Percentiles rank a stretch among this genome's conserved stretches.
phyloP scores from a whole-genome alignment of 148 eudicot species.

The Camellia sinensis region DNA sequence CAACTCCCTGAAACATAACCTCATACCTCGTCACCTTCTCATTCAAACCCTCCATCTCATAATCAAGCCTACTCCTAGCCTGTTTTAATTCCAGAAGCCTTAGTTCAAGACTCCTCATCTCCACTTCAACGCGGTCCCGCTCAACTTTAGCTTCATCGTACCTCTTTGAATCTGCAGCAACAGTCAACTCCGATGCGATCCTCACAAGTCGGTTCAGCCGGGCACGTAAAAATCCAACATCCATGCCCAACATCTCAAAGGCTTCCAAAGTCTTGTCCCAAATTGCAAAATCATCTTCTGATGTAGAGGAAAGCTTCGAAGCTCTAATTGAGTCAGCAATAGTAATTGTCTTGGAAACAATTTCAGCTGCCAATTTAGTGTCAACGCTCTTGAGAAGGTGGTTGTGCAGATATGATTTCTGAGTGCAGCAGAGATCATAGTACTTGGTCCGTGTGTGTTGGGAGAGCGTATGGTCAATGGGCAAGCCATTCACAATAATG shows the following conservation, averaged over 20 bases:
- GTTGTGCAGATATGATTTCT: conserved; percentile 39
- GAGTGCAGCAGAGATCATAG: conserved; percentile 46
- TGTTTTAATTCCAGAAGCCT: conserved; percentile 24
- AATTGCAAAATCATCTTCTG: conserved; percentile 24
- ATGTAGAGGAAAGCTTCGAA: conserved; percentile 4
- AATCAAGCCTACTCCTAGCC: conserved; percentile 17
- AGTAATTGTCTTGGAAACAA: conserved; percentile 44
- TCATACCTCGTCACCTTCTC: background rate
- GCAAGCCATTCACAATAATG: conserved; percentile 29
- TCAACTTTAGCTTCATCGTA: conserved; percentile 15
- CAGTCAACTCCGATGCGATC: conserved; percentile 11
- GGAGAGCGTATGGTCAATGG: conserved; percentile 44
- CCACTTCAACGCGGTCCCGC: conserved; percentile 15
- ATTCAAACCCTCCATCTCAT: conserved; percentile 23
- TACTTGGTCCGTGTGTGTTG: conserved; percentile 35
- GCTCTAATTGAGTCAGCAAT: conserved; percentile 58
- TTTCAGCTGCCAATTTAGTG: conserved; percentile 39
- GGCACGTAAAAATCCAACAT: conserved; percentile 37
- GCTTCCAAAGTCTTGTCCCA: conserved; percentile 52
- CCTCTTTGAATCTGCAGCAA: conserved; percentile 12
- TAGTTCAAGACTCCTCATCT: conserved; percentile 21
- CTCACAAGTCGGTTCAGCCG: conserved; percentile 26
- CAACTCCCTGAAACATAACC: conserved; percentile 7
- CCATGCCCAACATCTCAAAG: conserved; percentile 52
- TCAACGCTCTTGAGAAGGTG: conserved; percentile 32